These are phyloP conservation scores for Nitzschia palea DNA, from an alignment of 108 stramenopile genomes.

Conservation along the genomic window DNA sequence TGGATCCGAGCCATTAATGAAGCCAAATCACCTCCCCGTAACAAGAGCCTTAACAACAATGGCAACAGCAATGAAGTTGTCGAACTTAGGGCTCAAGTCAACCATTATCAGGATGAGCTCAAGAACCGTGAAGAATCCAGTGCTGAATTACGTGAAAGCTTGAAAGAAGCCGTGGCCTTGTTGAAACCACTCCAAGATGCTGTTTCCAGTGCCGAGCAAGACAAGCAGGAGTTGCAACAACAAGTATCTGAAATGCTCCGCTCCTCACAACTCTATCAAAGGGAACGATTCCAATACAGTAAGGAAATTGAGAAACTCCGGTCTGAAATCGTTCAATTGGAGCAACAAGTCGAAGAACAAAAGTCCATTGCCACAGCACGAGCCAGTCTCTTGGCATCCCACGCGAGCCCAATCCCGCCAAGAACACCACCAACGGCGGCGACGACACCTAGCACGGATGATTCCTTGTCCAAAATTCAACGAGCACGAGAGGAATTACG, in stretches of 20 bases:
- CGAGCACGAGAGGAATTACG: slow-evolving; percentile 43
- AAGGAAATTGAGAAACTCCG: slow-evolving; percentile 11
- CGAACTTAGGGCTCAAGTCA: slow-evolving; percentile 26
- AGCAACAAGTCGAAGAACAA: slow-evolving; percentile 37
- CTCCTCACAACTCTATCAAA: neutral
- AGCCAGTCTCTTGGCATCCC: slow-evolving; percentile 7
- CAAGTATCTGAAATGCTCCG: slow-evolving; percentile 21
- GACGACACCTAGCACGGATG: neutral
- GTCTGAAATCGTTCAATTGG: slow-evolving; percentile 15
- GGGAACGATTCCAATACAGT: neutral
- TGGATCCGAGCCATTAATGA: slow-evolving; percentile 11
- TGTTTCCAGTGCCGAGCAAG: slow-evolving; percentile 43
- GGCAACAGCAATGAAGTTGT: neutral
- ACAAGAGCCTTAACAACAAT: neutral
- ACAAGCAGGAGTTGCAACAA: slow-evolving; percentile 29
- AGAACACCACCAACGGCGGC: neutral
- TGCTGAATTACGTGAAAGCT: slow-evolving; percentile 42
- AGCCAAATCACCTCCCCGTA: neutral
- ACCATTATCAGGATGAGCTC: slow-evolving; percentile 35
- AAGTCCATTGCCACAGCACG: slow-evolving; percentile 24
- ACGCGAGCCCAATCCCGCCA: neutral
- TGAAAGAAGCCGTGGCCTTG: slow-evolving; percentile 57
- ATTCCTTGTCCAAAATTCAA: slow-evolving; percentile 38
- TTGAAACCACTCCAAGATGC: slow-evolving; percentile 63
- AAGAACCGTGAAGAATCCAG: slow-evolving; percentile 42